These are phyloP conservation scores for Fusarium metavorans DNA, from an alignment of 2,329 filamentous ascomycete species.

Conservation along the genomic window DNA sequence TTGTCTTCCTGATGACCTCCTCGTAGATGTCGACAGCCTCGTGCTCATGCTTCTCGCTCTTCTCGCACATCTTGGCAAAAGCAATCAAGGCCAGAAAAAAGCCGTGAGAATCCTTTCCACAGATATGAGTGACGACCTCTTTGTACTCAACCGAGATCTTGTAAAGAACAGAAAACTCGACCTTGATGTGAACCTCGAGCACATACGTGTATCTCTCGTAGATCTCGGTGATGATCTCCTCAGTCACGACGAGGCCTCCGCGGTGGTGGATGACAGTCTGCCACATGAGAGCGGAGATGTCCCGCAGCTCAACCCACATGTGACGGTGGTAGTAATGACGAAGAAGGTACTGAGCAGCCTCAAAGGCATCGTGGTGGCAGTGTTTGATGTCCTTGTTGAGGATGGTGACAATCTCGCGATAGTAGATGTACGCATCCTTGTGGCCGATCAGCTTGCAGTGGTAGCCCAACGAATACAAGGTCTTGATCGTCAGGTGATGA, in stretches of 20 bases:
- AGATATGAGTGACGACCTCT: conserved; percentile 56
- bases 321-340: conserved; percentile 58
- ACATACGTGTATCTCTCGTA: conserved; percentile 60
- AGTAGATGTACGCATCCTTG: conserved; percentile 51
- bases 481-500: conserved; percentile 51
- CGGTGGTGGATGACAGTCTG: conserved; percentile 52
- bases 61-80: conserved; percentile 60
- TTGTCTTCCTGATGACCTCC: conserved; percentile 55
- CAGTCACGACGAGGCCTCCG: conserved; percentile 51
- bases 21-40: conserved; percentile 61
- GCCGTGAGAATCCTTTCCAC: conserved; percentile 45
- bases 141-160: conserved; percentile 62
- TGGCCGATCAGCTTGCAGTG: conserved; percentile 43
- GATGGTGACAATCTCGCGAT: conserved; percentile 52
- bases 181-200: conserved; percentile 57
- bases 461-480: conserved; percentile 45
- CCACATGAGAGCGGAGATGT: conserved; percentile 61
- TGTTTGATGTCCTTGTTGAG: conserved; percentile 48
- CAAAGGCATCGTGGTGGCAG: conserved; percentile 56
- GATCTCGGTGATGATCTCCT: conserved; percentile 55
- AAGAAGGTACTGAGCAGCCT: conserved; percentile 59
- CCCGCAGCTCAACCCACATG: conserved; percentile 59
- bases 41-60: conserved; percentile 55
- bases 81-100: conserved; percentile 50
- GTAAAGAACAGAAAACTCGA: conserved; percentile 55